phyloP scores from a whole-genome alignment of 352 stramenopile genomes.

The Blastocystis sp. region DNA sequence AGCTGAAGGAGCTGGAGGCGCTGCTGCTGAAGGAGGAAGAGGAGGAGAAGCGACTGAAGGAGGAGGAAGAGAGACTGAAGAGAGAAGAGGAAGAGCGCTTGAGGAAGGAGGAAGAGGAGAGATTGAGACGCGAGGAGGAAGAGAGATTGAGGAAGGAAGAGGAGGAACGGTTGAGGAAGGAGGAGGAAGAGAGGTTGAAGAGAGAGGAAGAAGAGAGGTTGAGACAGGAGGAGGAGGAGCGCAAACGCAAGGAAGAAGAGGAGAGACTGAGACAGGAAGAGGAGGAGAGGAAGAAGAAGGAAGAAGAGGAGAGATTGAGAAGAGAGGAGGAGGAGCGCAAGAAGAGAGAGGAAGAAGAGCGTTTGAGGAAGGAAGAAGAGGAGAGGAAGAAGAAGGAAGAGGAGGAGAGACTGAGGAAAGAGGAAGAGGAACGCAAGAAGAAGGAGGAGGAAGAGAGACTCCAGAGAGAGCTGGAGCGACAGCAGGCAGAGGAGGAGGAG shows the following conservation, averaged over 20 bases:
- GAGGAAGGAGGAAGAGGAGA: neutral
- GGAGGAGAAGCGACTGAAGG: neutral
- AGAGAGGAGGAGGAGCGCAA: neutral
- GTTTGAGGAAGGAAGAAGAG: neutral
- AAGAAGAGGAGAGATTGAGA: slow-evolving; percentile 6
- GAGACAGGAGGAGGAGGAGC: slow-evolving; percentile 46
- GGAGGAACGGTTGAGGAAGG: neutral
- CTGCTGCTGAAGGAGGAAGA: slow-evolving; percentile 32
- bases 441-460: neutral
- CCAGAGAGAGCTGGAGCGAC: slow-evolving; percentile 6
- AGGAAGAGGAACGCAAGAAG: slow-evolving; percentile 23
- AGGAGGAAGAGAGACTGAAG: neutral
- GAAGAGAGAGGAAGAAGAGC: neutral
- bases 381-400: slow-evolving; percentile 2
- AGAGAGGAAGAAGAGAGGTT: slow-evolving; percentile 21
- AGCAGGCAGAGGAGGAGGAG: slow-evolving; percentile 35
- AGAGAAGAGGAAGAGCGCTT: neutral
- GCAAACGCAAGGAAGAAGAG: slow-evolving; percentile 7
- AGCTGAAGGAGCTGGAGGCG: slow-evolving; percentile 19
- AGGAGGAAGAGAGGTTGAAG: slow-evolving; percentile 24
- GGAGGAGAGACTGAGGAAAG: neutral
- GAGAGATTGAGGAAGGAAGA: neutral
- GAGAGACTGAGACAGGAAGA: slow-evolving; percentile 14
- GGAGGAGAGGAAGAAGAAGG: slow-evolving; percentile 8
- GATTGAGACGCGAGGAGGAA: slow-evolving; percentile 30